Base-by-base conservation (phyloP, 805 yeast genomes). In the Wickerhamiella alocasiicola region DNA sequence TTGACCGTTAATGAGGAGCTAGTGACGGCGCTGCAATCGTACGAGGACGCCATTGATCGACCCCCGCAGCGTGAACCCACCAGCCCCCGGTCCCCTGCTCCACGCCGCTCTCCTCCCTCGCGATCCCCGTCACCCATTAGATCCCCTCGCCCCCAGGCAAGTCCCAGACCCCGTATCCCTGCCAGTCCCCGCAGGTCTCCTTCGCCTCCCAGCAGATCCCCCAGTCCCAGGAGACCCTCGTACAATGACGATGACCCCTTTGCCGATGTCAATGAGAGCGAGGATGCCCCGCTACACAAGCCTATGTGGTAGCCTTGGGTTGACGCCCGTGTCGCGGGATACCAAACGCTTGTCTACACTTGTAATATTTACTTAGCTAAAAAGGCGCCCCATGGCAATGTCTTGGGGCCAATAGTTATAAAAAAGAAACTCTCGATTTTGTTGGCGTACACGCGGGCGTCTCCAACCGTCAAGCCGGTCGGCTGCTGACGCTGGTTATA, bases 1-100 rank as follows among this genome's bases (percentile, higher is more conserved):
- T 74, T 91, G 44, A 78, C 74, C 50, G 93, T 95, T 33, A 91
- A 91, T 56, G 98, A 91, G 52, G 87, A 83, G 56, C 68, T 91
- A 46, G 93, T 91, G 5, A 64, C 64, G 3, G 78, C 85, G 0
- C 68, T 91, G 51, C 73, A 75, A 50, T 61, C 65, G 40, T 87
- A 74, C 56, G 94, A 87, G 44, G 68, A 69, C 11, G 50, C 44
- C 37, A 25, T 12, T 9, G 36, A 9, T 4, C 34, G 24, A 26
- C 18, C 27, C 47, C 33, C 43, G 37, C 34, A 51, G 30, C 35
- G 44, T 36, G 48, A 52, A 29, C 27, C 44, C 31, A 29, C 41
- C 30, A 46, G 34, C 15, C 29, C 44, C 53, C 35, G 48, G 53
- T 53, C 33, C 53, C 31, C 26, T 15, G 6, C 24, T 25, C 37